phyloP scores from a whole-genome alignment of 169 alveolate genomes.

The Condylostoma magnum region DNA sequence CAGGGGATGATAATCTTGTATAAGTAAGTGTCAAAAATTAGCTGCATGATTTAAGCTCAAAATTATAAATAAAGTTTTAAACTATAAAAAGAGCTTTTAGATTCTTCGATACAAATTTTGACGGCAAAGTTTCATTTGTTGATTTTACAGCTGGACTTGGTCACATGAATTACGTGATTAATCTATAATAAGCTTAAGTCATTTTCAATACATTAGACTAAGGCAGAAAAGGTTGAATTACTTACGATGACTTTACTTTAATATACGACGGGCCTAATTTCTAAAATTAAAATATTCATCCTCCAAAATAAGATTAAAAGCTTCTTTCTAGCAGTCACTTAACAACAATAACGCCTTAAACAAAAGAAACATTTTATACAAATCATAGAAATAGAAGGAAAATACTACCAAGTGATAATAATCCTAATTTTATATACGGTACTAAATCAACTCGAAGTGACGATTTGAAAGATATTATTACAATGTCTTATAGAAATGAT shows the following conservation, averaged over 20 bases:
- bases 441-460: not conserved
- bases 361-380: not conserved
- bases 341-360: not conserved
- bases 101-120: not conserved
- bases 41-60: not conserved
- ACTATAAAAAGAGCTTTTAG: not conserved
- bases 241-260: not conserved
- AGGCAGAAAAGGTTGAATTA: not conserved
- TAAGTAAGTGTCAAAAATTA: no score
- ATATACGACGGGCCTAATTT: not conserved
- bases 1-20: no score
- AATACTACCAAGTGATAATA: not conserved
- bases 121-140: not conserved
- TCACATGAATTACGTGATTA: not conserved
- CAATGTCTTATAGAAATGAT: no score
- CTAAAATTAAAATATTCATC: no score
- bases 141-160: not conserved
- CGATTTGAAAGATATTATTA: not conserved
- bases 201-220: not conserved
- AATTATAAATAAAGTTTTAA: not conserved
- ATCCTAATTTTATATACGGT: not conserved
- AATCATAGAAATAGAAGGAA: not conserved
- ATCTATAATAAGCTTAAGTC: not conserved
- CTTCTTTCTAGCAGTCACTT: not conserved
- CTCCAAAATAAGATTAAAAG: not conserved